These are phyloP conservation scores for Coniochaeta sp. DNA, from an alignment of 2,329 filamentous ascomycete genomes.

Conservation along the genomic window DNA sequence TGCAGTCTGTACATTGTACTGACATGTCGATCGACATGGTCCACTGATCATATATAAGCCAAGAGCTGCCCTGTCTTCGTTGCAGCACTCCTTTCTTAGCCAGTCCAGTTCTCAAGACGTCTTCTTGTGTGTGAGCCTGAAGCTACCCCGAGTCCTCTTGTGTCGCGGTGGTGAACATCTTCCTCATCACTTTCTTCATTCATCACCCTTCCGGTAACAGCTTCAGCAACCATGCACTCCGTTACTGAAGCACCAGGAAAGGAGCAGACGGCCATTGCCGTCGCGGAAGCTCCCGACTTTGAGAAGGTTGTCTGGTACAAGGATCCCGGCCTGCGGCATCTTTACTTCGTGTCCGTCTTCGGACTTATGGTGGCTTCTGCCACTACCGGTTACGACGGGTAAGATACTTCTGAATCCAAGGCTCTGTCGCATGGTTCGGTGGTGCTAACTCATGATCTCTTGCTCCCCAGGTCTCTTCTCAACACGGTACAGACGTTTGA, in stretches of 20 bases:
- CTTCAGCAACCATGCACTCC: not conserved
- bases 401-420: not conserved
- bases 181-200: not conserved
- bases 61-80: not conserved
- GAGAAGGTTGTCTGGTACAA: conserved; percentile 29
- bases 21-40: too few species aligned
- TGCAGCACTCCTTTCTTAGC: not conserved
- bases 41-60: not conserved
- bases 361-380: conserved; percentile 50
- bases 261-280: not conserved
- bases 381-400: conserved; percentile 54
- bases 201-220: not conserved
- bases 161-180: not conserved
- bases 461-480: conserved; percentile 41
- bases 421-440: too few species aligned
- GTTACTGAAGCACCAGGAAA: not conserved
- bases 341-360: conserved; percentile 33
- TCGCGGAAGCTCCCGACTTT: conserved; percentile 24
- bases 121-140: not conserved
- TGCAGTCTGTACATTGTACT: not conserved
- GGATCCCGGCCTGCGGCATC: conserved; percentile 31
- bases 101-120: not conserved
- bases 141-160: not conserved
- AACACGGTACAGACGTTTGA: conserved; percentile 54
- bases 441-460: too few species aligned